Evolutionary conservation across 441 rosid genomes (phyloP).

Genomic region (Erysimum cheiri): DNA sequence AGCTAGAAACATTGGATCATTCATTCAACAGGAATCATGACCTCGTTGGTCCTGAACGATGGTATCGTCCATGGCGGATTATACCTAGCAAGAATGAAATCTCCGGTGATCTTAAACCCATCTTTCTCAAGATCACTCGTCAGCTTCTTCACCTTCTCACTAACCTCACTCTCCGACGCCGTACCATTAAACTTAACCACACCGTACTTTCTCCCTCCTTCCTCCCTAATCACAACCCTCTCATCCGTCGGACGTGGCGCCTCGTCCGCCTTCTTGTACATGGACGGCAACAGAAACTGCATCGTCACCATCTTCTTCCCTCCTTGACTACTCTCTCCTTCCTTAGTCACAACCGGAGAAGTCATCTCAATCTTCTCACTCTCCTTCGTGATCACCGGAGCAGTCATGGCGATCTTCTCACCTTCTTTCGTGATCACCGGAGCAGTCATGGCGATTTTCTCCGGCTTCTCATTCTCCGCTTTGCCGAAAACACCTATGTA

Average conservation of each 20-base stretch:
- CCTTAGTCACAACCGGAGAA: conserved; percentile 79
- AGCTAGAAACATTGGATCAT: conserved; percentile 18
- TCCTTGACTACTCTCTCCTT: conserved; percentile 26
- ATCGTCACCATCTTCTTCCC: conserved; percentile 70
- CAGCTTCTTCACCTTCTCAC: conserved; percentile 72
- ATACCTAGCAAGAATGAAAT: conserved; percentile 73
- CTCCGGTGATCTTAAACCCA: conserved; percentile 71
- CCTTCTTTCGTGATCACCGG: conserved; percentile 72
- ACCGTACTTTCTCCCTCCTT: conserved; percentile 74
- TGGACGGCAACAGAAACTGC: conserved; percentile 84
- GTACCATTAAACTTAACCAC: conserved; percentile 74
- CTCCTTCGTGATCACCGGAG: conserved; percentile 75
- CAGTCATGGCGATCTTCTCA: conserved; percentile 84
- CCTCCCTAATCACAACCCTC: conserved; percentile 76
- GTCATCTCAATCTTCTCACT: conserved; percentile 82
- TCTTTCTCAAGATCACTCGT: conserved; percentile 72
- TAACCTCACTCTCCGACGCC: conserved; percentile 66
- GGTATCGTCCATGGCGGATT: conserved; percentile 94
- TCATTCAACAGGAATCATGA: conserved; percentile 81
- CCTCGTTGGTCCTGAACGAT: conserved; percentile 74
- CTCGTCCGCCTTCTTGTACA: conserved; percentile 74
- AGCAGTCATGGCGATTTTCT: conserved; percentile 81
- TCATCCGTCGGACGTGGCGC: conserved; percentile 87
- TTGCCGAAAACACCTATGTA: conserved; percentile 88
- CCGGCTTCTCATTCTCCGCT: conserved; percentile 78